Conservation (phyloP, 2,329 filamentous ascomycete species). For the Cladosporium sp. region DNA sequence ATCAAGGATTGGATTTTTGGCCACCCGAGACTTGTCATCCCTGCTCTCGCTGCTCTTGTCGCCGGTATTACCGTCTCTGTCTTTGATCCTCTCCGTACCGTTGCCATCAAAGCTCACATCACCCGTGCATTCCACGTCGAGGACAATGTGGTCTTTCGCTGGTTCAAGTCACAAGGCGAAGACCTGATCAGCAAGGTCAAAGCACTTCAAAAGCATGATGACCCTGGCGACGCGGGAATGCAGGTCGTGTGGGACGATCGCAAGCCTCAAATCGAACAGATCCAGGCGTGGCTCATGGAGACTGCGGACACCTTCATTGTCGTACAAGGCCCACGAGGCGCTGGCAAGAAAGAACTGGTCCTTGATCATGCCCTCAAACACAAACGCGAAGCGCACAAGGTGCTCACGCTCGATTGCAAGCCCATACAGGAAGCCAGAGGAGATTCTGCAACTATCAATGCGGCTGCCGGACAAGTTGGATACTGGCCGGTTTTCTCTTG, state of each 20-base stretch:
- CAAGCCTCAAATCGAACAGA: conserved; percentile 70
- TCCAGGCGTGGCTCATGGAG: conserved; percentile 81
- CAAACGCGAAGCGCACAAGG: conserved; percentile 54
- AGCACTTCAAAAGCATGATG: conserved; percentile 28
- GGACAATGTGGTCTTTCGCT: conserved; percentile 68
- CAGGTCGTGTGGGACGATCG: conserved; percentile 83
- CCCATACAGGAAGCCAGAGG: conserved; percentile 85
- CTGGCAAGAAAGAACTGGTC: conserved; percentile 83
- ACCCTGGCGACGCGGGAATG: conserved; percentile 60
- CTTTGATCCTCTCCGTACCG: conserved; percentile 90
- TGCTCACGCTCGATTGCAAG: conserved; percentile 86
- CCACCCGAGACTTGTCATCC: conserved; percentile 84
- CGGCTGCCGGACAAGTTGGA: conserved; percentile 75
- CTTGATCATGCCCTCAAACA: conserved; percentile 74
- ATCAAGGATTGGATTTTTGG: conserved; percentile 81
- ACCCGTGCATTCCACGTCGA: conserved; percentile 68
- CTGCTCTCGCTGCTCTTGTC: conserved; percentile 70
- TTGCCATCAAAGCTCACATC: conserved; percentile 85
- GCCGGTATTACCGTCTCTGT: conserved; percentile 78
- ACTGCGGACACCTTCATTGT: conserved; percentile 89
- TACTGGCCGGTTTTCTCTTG: conserved; percentile 93
- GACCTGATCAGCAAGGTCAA: conserved; percentile 53
- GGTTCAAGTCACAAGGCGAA: conserved; percentile 69
- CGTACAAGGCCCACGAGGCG: conserved; percentile 84
- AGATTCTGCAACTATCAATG: conserved; percentile 76